Evolutionary conservation across 2,329 filamentous ascomycete genomes (phyloP), one percentile per base, ranked within the genome.

Genomic region (Curvularia spicifera): DNA sequence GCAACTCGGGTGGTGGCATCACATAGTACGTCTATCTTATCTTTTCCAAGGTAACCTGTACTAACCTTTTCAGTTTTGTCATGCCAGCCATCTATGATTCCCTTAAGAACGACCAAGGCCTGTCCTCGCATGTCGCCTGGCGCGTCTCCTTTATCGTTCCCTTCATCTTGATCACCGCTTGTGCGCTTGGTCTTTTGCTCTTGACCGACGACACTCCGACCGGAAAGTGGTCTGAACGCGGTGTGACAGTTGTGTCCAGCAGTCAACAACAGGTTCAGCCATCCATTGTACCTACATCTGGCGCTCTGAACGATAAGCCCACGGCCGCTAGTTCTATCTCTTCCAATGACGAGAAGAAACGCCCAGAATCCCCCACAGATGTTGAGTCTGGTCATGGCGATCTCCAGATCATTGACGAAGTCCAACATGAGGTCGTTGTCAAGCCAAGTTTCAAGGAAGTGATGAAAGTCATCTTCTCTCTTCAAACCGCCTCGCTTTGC

Each of bases 51-150:
- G 1, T 2, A n/a, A 9, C 39, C n/a, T 40, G 45, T 10, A 37
- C 63, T 70, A 46, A 70, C 57, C 28, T 39, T 12, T n/a, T 22
- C 28, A 76, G 72, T 80, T 96, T 96, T 76, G 85, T 94, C 68
- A 96, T 97, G 92, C 93, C 93, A 1, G 91, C 91, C 5, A 88
- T 97, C 56, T 95, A 89, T 77, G 89, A 96, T 76, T 91, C 90
- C 0, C 82, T 96, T 22, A 84, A 90, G 22, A 71, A 82, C 0
- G 60, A 70, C 29, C 82, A 82, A 48, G 85, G 87, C 6, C 80
- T 94, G 53, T 79, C 82, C 0, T 78, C 86, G 2, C 87, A 90
- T 66, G 83, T 87, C 37, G 90, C 93, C 2, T 97, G 93, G 93
- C 86, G 93, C 26, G 86, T 96, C 1, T 85, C 91, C 2, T 97